Base-by-base conservation (phyloP, 2,329 filamentous ascomycete genomes). In the Eutypella sp. region DNA sequence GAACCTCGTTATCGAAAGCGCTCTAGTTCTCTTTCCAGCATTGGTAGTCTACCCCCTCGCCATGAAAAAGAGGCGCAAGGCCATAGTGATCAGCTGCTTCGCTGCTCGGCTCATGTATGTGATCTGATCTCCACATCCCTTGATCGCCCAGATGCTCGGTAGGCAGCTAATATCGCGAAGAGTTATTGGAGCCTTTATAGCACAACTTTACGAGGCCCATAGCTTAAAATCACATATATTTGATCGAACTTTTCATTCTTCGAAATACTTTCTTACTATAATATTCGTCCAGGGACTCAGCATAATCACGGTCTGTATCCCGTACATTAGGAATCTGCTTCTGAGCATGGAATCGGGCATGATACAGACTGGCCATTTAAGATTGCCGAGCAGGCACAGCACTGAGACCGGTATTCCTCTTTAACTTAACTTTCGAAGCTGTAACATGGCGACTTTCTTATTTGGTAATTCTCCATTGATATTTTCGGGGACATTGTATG, bases 241-340 rank as follows among this genome's bases (percentile, higher is more conserved):
- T 27, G 50, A 50, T 39, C 41, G 24, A 19, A 50, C 50, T 18
- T 50, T 53, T 44, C 11, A 53, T 19, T 7, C 38, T 34, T 53
- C 47, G 50, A 48, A 42, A 29, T 48, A 41, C 27, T n/a, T 53
- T 25, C 22, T 53, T 3, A 46, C 36, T 15, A 45, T 29, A 18
- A 46, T 50, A 24, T 39, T 53, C 41, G 50, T 53, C 23, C 48
- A 53, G 36, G 50, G 44, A 15, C 40, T 53, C 33, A 53, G 48
- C 22, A 50, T 53, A 39, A 48, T 53, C 46, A 53, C 50, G n/a
- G 48, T 47, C 41, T 53, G 50, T 40, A 53, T 53, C n/a, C 50
- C 50, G n/a, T 48, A 52, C 29, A 50, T 52, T 15, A 41, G 49
- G 29, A 52, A 46, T 38, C 31, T 52, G 37, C 47, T 52, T 41